phyloP scores from a whole-genome alignment of 1,139 yeast genomes.

The Candida tetrigidarum region DNA sequence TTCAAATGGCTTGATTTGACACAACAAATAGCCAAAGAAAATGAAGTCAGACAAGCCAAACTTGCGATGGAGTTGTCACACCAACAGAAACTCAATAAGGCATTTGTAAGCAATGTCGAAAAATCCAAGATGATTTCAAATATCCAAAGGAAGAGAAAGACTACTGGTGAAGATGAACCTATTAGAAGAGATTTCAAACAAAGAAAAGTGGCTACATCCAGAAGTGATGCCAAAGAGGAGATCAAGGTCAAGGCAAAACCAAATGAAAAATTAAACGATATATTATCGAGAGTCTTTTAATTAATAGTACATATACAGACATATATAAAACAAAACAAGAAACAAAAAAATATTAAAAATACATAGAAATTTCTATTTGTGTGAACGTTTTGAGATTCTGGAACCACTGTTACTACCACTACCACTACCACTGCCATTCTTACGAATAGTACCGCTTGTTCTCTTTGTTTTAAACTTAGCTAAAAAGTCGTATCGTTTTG shows the following conservation, averaged over 20 bases:
- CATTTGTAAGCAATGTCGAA: conserved; percentile 83
- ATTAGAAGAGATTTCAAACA: conserved; percentile 64
- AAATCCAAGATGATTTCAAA: conserved; percentile 78
- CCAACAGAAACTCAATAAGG: conserved; percentile 84
- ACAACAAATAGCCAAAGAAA: conserved; percentile 90
- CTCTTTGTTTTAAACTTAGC: conserved; percentile 16
- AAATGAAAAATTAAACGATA: conserved; percentile 47
- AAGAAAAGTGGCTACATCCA: conserved; percentile 61
- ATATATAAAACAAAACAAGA: neutral
- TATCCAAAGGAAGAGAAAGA: conserved; percentile 59
- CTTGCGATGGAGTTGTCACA: conserved; percentile 87
- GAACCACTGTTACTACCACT: neutral
- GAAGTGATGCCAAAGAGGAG: conserved; percentile 62
- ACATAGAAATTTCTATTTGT: neutral
- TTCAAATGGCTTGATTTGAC: conserved; percentile 97
- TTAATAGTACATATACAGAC: conserved; percentile 4
- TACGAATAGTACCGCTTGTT: neutral
- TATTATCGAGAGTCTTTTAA: conserved; percentile 42
- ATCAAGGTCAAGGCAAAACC: conserved; percentile 51
- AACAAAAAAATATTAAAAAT: neutral
- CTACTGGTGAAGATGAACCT: conserved; percentile 30
- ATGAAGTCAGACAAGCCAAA: conserved; percentile 86
- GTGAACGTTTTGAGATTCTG: neutral
- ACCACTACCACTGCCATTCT: neutral
- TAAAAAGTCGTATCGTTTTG: conserved; percentile 28